Base-by-base conservation (phyloP, 331 rosid genomes). In the Erythrophleum ivorense region DNA sequence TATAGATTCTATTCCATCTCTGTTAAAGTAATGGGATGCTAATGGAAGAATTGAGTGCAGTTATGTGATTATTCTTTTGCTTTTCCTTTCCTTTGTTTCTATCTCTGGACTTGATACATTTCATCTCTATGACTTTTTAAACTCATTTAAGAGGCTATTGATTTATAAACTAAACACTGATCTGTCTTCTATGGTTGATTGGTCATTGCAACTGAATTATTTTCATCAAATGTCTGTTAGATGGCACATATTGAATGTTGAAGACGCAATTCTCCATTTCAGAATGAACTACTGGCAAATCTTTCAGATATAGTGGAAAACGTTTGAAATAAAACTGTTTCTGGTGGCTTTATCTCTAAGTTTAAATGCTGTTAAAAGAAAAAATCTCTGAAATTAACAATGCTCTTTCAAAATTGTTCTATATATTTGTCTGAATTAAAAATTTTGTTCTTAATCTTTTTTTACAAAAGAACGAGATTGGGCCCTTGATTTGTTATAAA, bases 181-280 rank as follows among this genome's bases (percentile, higher is more conserved):
- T 55, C 41, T 76, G 77, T 84, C 15, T 48, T 65, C 62, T 64
- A 24, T 73, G 74, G 81, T 81, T 81, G 50, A 46, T 24, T 24
- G 29, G 80, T 69, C 69, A 24, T 55, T 71, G 57, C 16, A 63
- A 81, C 60, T 29, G 13, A 58, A 7, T 21, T 58, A 21, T 60
- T 24, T 31, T 21, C 40, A 24, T 60, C 38, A 60, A 2, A 24
- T 24, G 29, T 24, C 29, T 24, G 0, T 24, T 24, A 24, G 29
- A 24, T 24, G 29, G 29, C 29, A 24, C 29, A 24, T 24, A 13
- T 38, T 21, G 59, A 72, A 69, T 75, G 49, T 75, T 36, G 43
- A 54, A 55, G 38, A 69, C 53, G 68, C 70, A 69, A 62, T 12
- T 24, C 24, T 54, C 73, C 57, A 73, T 83, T 73, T 38, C 55